These are phyloP conservation scores for Peniophora sp. DNA, from an alignment of 1,284 basidiomycete species.

Conservation along the genomic window DNA sequence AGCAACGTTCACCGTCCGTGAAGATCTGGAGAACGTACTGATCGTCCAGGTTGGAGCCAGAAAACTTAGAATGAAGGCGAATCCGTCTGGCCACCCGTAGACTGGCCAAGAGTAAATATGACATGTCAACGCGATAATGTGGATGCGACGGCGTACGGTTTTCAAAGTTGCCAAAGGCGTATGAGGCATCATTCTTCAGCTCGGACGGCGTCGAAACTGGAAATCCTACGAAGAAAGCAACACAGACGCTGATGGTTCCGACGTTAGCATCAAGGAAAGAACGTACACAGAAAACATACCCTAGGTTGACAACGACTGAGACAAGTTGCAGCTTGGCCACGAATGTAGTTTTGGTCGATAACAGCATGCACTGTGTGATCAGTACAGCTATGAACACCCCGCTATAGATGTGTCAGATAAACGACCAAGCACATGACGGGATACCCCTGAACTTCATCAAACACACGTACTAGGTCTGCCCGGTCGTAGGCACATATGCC, in stretches of 20 bases:
- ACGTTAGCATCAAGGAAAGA: neutral
- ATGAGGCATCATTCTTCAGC: slow-evolving; percentile 33
- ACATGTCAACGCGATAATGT: neutral
- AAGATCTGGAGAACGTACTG: slow-evolving; percentile 10
- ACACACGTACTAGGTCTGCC: slow-evolving; percentile 23
- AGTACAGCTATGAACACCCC: slow-evolving; percentile 23
- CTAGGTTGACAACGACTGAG: slow-evolving; percentile 21
- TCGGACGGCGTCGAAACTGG: slow-evolving; percentile 36
- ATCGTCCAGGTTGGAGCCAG: slow-evolving; percentile 40
- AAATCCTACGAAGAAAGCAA: slow-evolving; percentile 37
- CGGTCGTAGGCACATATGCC: slow-evolving; percentile 19
- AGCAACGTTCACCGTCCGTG: neutral
- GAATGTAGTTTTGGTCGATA: slow-evolving; percentile 31
- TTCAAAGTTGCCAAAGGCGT: slow-evolving; percentile 26
- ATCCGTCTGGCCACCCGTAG: slow-evolving; percentile 38
- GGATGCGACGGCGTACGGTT: slow-evolving; percentile 20
- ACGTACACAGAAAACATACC: slow-evolving; percentile 16
- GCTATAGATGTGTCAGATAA: slow-evolving; percentile 11
- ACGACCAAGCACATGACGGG: neutral
- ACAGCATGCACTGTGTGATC: slow-evolving; percentile 25
- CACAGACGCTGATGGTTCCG: slow-evolving; percentile 21
- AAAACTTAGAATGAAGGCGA: slow-evolving; percentile 40
- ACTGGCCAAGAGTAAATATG: slow-evolving; percentile 18
- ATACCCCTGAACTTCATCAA: neutral
- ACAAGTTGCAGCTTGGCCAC: slow-evolving; percentile 22